These are phyloP conservation scores for Arabis hirsuta DNA, from an alignment of 345 rosid genomes.

Conservation along the genomic window DNA sequence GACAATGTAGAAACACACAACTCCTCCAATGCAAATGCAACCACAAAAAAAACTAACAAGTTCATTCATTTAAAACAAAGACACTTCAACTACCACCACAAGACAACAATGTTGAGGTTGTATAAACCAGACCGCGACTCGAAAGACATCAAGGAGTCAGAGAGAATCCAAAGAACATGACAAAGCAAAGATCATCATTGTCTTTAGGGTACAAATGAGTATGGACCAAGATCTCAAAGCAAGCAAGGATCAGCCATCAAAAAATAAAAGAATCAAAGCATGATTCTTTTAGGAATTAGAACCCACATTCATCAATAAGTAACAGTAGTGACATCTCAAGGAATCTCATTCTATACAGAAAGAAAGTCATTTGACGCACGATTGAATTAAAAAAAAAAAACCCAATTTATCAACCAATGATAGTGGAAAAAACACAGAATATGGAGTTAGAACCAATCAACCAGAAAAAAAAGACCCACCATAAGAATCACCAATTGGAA, in stretches of 20 bases:
- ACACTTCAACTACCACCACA: slow-evolving; percentile 23
- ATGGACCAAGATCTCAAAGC: slow-evolving; percentile 20
- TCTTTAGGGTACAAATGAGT: not conserved
- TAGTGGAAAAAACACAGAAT: slow-evolving; percentile 33
- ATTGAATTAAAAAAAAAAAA: slow-evolving; percentile 5
- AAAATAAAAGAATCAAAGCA: slow-evolving; percentile 32
- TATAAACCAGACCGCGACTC: slow-evolving; percentile 6
- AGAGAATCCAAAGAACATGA: slow-evolving; percentile 21
- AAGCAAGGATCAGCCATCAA: slow-evolving; percentile 19
- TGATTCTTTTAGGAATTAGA: slow-evolving; percentile 28
- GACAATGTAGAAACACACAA: not conserved
- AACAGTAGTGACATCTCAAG: slow-evolving; percentile 30
- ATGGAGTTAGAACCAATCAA: slow-evolving; percentile 38
- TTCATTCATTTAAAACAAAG: not conserved
- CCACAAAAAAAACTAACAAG: not conserved
- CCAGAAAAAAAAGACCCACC: slow-evolving; percentile 36
- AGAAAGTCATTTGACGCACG: slow-evolving; percentile 19
- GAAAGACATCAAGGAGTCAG: slow-evolving; percentile 10
- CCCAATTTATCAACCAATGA: slow-evolving; percentile 30
- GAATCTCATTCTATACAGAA: slow-evolving; percentile 41
- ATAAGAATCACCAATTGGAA: slow-evolving; percentile 31
- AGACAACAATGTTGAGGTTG: slow-evolving; percentile 33
- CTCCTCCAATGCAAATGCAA: slow-evolving; percentile 21
- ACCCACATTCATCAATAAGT: slow-evolving; percentile 30
- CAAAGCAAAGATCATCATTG: slow-evolving; percentile 5